Base-by-base conservation (phyloP, 306 rosid species). In the Sindora glabra region DNA sequence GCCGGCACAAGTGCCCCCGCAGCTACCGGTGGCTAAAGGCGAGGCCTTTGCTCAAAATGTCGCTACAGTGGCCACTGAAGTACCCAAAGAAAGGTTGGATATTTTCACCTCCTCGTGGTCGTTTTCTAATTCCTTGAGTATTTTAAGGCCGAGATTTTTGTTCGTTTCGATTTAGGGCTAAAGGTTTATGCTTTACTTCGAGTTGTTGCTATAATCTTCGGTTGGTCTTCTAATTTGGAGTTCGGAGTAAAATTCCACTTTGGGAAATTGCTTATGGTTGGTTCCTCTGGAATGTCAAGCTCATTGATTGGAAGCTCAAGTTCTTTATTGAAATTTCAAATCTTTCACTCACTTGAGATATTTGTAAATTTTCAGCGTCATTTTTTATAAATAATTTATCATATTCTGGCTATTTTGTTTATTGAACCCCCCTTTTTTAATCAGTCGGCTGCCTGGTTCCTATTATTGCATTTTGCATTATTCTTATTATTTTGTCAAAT, bases 81-180 rank as follows among this genome's bases (percentile, higher is more conserved):
- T 57, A 1, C 70, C 82, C 32, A 76, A 74, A 69, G 79, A 81
- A 66, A 86, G 86, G 95, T 86, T 21, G 0, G 19, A 5, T 38
- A n/a, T 64, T 72, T 72, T 71, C 5, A 12, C 22, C 47, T 62
- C 27, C 8, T 4, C 40, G 21, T 46, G 15, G 1, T 38, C 12
- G 15, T 50, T 12, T 18, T 11, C 4, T 26, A 8, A 11, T 30
- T 2, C 21, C 10, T 50, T 26, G 5, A 26, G 52, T n/a, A 59
- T 32, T 59, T 42, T 44, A 29, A 62, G 13, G 11, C 3, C 38
- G 2, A 42, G 32, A 32, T 55, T 29, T 16, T 67, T 24, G 17
- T 68, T 40, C 29, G 57, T 30, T 68, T 61, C 27, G 62, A 47
- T 55, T 62, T 68, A 45, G 60, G 69, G 65, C 54, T 56, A 26